These are phyloP conservation scores for Trichosporon coremiiforme DNA, from an alignment of 1,284 basidiomycete species.

Conservation along the genomic window DNA sequence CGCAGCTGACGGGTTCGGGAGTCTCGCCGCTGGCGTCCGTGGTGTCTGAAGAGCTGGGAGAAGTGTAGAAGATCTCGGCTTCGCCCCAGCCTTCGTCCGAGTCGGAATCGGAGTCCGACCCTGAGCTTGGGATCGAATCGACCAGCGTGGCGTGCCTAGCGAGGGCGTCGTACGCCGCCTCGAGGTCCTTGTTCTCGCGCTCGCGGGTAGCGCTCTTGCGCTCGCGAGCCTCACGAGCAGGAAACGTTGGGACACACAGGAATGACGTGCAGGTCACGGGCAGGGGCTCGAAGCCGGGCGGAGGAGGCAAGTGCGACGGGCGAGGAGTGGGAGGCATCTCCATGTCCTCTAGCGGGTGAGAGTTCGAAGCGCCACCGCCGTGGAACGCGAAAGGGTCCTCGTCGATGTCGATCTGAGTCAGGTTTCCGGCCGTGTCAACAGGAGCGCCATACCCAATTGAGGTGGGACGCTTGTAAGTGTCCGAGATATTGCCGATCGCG, in stretches of 20 bases:
- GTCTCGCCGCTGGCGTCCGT: background rate
- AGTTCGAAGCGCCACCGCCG: background rate
- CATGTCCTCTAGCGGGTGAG: background rate
- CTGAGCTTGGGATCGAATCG: background rate
- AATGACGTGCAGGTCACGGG: background rate
- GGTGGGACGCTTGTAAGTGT: background rate
- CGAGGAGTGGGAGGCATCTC: background rate
- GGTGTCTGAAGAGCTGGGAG: background rate
- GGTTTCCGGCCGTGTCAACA: background rate
- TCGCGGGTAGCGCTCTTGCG: too few species aligned
- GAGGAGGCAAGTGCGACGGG: background rate
- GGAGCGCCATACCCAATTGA: background rate
- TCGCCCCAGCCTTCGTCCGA: background rate
- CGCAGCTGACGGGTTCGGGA: background rate
- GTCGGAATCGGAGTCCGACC: background rate
- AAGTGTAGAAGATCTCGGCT: background rate
- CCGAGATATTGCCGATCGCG: background rate
- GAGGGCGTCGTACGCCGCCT: background rate
- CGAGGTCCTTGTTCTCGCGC: background rate
- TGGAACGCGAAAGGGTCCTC: conserved; percentile 8
- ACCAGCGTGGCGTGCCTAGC: background rate
- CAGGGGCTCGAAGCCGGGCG: background rate
- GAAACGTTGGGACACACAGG: too few species aligned
- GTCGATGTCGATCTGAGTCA: background rate
- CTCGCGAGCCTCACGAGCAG: too few species aligned